phyloP scores from a whole-genome alignment of 257 asterid genomes.

The Schizonepeta tenuifolia region DNA sequence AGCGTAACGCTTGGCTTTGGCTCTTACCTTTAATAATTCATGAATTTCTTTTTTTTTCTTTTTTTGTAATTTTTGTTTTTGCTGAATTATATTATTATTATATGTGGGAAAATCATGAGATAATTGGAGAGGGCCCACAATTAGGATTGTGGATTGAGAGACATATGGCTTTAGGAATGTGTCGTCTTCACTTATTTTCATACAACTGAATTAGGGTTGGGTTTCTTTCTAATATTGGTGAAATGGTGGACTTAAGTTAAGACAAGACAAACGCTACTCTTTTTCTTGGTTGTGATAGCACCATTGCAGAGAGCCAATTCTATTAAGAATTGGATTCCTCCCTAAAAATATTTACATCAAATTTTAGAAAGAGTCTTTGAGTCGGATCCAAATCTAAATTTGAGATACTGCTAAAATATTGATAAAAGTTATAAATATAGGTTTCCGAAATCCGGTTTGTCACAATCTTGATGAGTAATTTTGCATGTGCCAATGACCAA shows the following conservation, averaged over 20 bases:
- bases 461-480: too few relatives aligned
- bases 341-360: too few relatives aligned
- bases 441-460: too few relatives aligned
- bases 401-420: too few relatives aligned
- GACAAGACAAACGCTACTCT: not conserved
- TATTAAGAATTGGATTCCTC: not conserved
- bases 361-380: too few relatives aligned
- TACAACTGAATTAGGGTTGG: not conserved
- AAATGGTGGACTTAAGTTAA: not conserved
- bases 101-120: too few relatives aligned
- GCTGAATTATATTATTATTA: too few relatives aligned
- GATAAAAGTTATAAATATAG: too few relatives aligned
- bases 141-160: not conserved
- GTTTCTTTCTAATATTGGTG: slow-evolving; percentile 2
- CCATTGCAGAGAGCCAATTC: not conserved
- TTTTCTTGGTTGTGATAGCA: not conserved
- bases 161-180: slow-evolving; percentile 21
- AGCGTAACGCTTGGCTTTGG: slow-evolving; percentile 7
- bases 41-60: not conserved
- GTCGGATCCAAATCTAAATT: too few relatives aligned
- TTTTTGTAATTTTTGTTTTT: not conserved
- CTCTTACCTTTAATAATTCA: not conserved
- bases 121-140: too few relatives aligned
- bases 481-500: too few relatives aligned
- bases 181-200: slow-evolving; percentile 21